These are phyloP conservation scores for Fragaria iinumae DNA, from an alignment of 306 rosid species.

Conservation along the genomic window DNA sequence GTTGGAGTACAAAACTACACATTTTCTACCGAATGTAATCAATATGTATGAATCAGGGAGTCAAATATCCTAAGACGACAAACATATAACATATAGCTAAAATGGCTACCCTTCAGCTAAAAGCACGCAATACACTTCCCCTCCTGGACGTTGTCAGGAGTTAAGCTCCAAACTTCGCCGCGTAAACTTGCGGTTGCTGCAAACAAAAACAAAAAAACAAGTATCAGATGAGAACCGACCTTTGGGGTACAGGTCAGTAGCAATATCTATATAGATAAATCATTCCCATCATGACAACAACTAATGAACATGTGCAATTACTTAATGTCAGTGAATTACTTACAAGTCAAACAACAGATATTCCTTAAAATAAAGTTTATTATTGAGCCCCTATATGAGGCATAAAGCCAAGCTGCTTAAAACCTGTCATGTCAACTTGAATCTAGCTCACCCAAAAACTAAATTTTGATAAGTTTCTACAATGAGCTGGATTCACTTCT, in stretches of 20 bases:
- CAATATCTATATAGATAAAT: background rate
- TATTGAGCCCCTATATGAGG: background rate
- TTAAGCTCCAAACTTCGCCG: constrained; percentile 72
- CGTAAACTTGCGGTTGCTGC: constrained; percentile 81
- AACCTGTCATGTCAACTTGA: background rate
- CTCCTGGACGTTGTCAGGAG: background rate
- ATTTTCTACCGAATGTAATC: background rate
- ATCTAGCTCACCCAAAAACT: background rate
- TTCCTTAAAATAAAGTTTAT: background rate
- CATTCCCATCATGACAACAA: background rate
- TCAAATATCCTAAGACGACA: background rate
- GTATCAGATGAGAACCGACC: background rate
- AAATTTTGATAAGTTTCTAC: background rate
- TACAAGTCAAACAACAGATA: background rate
- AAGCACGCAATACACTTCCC: background rate
- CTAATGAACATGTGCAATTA: background rate
- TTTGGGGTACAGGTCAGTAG: background rate
- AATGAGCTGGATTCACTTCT: background rate
- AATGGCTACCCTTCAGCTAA: background rate
- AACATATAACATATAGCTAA: background rate
- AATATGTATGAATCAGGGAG: background rate
- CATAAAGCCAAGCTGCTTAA: background rate
- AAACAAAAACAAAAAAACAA: constrained; percentile 19
- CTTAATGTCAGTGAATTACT: background rate
- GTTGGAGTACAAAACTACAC: background rate